Conservation (phyloP, 768 basidiomycete species). For the Podaxis sp. region DNA sequence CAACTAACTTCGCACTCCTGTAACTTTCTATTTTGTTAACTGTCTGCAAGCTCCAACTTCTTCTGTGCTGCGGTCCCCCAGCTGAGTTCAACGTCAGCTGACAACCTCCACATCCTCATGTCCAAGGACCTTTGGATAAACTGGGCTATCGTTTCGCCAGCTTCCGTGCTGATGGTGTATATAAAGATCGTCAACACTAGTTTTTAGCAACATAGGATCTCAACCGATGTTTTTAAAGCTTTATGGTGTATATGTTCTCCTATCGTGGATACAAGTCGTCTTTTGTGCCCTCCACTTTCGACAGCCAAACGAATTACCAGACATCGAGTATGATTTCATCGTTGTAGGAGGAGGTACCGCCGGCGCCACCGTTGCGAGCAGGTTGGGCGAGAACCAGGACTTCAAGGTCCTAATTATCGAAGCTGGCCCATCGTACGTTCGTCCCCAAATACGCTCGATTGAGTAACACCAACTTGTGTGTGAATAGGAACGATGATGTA, state of each 20-base stretch:
- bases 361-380: constrained; percentile 20
- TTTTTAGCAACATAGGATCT: neutral
- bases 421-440: constrained; percentile 16
- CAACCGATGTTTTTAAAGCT: neutral
- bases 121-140: too few species aligned
- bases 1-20: too few species aligned
- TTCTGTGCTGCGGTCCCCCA: too few species aligned
- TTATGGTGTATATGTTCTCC: neutral
- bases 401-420: constrained; percentile 23
- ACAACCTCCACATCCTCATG: too few species aligned
- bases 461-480: neutral
- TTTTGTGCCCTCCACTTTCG: neutral
- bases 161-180: neutral
- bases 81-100: too few species aligned
- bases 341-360: constrained; percentile 18
- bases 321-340: neutral
- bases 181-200: neutral
- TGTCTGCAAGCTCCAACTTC: too few species aligned
- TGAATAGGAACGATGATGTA: constrained; percentile 14
- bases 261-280: neutral
- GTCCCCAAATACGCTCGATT: too few species aligned
- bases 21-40: too few species aligned
- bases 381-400: constrained; percentile 17
- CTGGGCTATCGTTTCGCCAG: too few species aligned
- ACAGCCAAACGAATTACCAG: neutral